phyloP scores from a whole-genome alignment of 2,329 filamentous ascomycete genomes.

The Colletotrichum salicis region DNA sequence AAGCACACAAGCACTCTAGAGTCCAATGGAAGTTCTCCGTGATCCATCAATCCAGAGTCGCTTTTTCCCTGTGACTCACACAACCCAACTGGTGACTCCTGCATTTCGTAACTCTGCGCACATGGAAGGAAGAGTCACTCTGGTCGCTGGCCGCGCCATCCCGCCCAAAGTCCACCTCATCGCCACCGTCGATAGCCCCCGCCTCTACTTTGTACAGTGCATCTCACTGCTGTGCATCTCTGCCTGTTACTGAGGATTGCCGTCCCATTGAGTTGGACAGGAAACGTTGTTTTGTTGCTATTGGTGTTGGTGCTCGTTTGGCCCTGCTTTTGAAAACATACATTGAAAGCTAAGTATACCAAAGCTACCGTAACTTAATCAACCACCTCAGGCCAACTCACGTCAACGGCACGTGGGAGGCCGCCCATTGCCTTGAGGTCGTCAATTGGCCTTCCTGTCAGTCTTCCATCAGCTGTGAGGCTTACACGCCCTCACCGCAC shows the following conservation, averaged over 20 bases:
- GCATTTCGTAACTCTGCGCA: constrained; percentile 8
- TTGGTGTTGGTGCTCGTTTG: neutral
- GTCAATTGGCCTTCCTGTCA: neutral
- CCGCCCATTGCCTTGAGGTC: neutral
- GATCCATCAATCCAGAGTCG: constrained; percentile 11
- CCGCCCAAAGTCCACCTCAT: neutral
- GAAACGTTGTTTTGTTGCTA: neutral
- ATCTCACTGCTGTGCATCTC: neutral
- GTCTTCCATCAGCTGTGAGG: neutral
- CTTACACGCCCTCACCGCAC: neutral
- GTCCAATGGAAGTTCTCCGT: neutral
- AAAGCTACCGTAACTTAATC: too few species aligned
- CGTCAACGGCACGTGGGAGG: neutral
- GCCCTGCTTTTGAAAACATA: neutral
- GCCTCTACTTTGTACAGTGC: neutral
- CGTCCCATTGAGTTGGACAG: neutral
- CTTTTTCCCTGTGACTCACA: constrained; percentile 17
- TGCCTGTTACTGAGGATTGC: neutral
- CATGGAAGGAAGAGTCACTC: constrained; percentile 14
- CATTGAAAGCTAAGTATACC: too few species aligned
- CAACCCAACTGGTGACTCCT: neutral
- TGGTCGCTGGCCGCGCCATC: neutral
- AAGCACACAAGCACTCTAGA: neutral
- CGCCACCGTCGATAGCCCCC: neutral
- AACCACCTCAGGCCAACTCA: neutral